A percentile compares a stretch with the other conserved stretches of the same genome.
Evolutionary conservation across 2,329 filamentous ascomycete species (phyloP).

Genomic region (Paramyrothecium roridum): DNA sequence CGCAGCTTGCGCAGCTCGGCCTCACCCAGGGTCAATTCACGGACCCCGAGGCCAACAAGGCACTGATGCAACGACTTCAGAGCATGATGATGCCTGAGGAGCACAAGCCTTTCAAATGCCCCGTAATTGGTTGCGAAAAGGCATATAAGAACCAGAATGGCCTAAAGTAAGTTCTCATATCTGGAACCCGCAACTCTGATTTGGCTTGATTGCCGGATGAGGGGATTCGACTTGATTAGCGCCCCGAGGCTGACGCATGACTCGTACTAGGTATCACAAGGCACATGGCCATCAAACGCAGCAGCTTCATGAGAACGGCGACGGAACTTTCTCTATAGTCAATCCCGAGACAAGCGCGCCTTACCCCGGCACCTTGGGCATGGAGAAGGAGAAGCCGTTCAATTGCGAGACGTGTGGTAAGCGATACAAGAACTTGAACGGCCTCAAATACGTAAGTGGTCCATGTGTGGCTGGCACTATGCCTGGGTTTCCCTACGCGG

Average conservation of each 20-base stretch:
- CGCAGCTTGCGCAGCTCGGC: slow-evolving; percentile 69
- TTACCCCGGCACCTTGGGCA: slow-evolving; percentile 94
- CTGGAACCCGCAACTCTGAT: neutral
- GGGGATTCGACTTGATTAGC: neutral
- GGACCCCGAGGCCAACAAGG: slow-evolving; percentile 69
- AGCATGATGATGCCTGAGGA: slow-evolving; percentile 76
- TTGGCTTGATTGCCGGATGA: neutral
- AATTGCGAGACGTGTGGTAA: slow-evolving; percentile 96
- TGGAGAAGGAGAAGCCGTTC: slow-evolving; percentile 99
- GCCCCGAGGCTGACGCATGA: slow-evolving; percentile 7
- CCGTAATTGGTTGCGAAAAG: slow-evolving; percentile 97
- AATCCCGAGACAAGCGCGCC: slow-evolving; percentile 92
- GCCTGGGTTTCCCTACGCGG: neutral
- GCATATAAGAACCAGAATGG: slow-evolving; percentile 99
- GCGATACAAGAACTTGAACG: slow-evolving; percentile 98
- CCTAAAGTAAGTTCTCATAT: slow-evolving; percentile 68
- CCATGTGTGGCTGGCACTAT: neutral
- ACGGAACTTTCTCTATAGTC: slow-evolving; percentile 97
- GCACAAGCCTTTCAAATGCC: slow-evolving; percentile 96
- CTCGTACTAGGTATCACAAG: slow-evolving; percentile 58
- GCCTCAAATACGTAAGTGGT: slow-evolving; percentile 80
- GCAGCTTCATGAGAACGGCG: slow-evolving; percentile 91
- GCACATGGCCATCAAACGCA: slow-evolving; percentile 94
- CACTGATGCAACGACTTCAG: slow-evolving; percentile 54
- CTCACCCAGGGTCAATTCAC: slow-evolving; percentile 73